Evolutionary conservation across 257 asterid genomes (phyloP).

Genomic region (Jasminum sambac): DNA sequence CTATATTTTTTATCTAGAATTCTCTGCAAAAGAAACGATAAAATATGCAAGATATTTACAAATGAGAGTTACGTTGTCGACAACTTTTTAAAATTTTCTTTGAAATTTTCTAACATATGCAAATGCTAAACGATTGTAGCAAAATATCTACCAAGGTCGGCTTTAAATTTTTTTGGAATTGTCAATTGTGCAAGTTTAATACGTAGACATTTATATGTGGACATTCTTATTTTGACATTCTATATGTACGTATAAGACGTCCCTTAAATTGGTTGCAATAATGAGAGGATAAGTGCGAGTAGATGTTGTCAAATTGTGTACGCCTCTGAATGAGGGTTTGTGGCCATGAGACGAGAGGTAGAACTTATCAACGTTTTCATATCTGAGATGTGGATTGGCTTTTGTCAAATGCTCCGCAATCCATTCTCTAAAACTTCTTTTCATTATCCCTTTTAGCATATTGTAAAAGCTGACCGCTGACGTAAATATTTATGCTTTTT

Average conservation of each 20-base stretch:
- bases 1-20: too few species aligned
- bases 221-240: too few species aligned
- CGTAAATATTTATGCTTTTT: neutral
- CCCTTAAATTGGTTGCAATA: conserved; percentile 2
- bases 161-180: too few species aligned
- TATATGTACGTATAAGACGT: too few species aligned
- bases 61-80: too few species aligned
- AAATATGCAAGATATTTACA: too few species aligned
- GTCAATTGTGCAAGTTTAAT: neutral
- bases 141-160: too few species aligned
- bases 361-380: neutral
- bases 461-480: neutral
- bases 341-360: neutral
- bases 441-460: neutral
- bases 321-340: conserved; percentile 4
- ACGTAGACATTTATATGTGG: too few species aligned
- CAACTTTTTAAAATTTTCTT: too few species aligned
- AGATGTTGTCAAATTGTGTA: conserved; percentile 4
- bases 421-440: conserved; percentile 14
- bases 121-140: too few species aligned
- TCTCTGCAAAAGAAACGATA: too few species aligned
- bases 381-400: conserved; percentile 19
- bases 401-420: conserved; percentile 17
- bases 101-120: too few species aligned
- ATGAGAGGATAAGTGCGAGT: neutral